Evolutionary conservation across 2,329 filamentous ascomycete species (phyloP), one percentile per base, ranked within the genome.

Genomic region (Hymenoscyphus infarciens): DNA sequence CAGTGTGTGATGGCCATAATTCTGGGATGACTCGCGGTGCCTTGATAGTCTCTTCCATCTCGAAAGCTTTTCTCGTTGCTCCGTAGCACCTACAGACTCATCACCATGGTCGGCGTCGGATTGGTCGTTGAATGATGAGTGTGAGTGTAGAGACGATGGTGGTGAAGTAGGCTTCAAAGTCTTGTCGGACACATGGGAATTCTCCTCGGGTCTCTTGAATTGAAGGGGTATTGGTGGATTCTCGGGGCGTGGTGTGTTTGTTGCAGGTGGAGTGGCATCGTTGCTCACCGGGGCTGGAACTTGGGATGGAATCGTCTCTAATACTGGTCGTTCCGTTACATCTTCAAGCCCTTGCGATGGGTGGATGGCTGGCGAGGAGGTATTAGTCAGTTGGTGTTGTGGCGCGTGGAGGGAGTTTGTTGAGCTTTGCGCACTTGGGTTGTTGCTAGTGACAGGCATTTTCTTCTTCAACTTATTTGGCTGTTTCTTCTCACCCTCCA

Each of bases 391-490:
- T 56, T 71, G 73, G 8, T 60, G 59, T 15, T 45, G 45, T 22
- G 75, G 72, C 5, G 67, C 81, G 35, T 78, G 77, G n/a, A 96
- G 79, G 7, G 93, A 97, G 16, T 90, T 85, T 6, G 85, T 89
- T 16, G 95, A 98, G 73, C 93, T 97, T 67, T 97, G 92, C 0
- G 94, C 93, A 73, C 94, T 97, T 22, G 88, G 88, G 69, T 92
- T 93, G 25, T 89, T 78, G 71, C 90, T 91, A 0, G 90, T 88
- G 61, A 90, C 80, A n/a, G 78, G 73, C 66, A 87, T 83, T 76
- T 91, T 97, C 80, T 98, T 98, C 75, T 89, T 90, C 59, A 99
- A 79, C 76, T 97, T 97, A 72, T 97, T 97, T 0, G 92, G 91
- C 73, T 88, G 89, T 55, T 90, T 85, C 70, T 83, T 87, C 66